Base-by-base conservation (phyloP, 305 asterid species). In the Striga hermonthica region DNA sequence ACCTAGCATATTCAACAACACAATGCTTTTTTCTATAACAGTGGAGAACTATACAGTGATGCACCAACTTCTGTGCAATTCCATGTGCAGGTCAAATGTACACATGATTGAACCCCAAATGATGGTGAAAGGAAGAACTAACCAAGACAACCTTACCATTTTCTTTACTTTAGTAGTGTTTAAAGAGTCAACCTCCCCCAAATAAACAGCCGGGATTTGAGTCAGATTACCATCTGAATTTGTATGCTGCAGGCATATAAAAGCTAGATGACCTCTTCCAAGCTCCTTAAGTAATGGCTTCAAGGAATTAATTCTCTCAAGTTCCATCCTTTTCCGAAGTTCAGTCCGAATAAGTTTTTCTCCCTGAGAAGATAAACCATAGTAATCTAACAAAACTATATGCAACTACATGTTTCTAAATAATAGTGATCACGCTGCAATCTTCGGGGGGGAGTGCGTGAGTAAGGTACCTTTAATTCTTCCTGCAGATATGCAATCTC, bases 401-500 rank as follows among this genome's bases (percentile, higher is more conserved):
- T 58, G 36, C 53, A 37, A 64, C 58, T 58, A 54, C 57, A 57
- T 61, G 13, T 48, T 45, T 49, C 52, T 12, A 59, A 44, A 58
- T 57, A n/a, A 56, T 57, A 65, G 57, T 35, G 62, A 66, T 58
- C 48, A 44, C 67, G 47, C 15, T 57, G 28, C 62, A 72, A 54
- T 62, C 37, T 14, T 22, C 31, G 2, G 31, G 31, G 31, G 31
- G 31, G 7, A 39, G 62, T 56, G 72, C 64, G 74, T 57, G 60
- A 52, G 47, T 69, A 62, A 65, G 65, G 65, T 82, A 88, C 99
- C 91, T 82, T 79, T 78, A 94, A 75, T 80, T 88, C 88, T 82
- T 88, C 96, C 80, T 83, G 96, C 72, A 90, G 94, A 76, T 81
- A 82, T 61, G 95, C 78, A 57, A 90, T 90, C 83, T 90, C 99